Evolutionary conservation across 495 filamentous ascomycete species (phyloP), one percentile per base, ranked within the genome.

Genomic region (Neurospora sp.): DNA sequence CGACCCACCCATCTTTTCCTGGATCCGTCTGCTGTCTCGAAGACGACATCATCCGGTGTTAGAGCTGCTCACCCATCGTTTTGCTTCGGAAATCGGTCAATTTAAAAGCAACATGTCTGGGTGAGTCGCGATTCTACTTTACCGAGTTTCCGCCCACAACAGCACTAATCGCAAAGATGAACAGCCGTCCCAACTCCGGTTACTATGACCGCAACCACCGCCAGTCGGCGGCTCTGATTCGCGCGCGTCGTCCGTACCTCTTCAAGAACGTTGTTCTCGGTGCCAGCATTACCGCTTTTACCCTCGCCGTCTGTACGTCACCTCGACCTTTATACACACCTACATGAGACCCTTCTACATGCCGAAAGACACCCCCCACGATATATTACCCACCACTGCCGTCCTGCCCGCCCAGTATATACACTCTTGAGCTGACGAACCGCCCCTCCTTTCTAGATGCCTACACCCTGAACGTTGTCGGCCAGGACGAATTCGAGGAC

Each of bases 401-500:
- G 53, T 66, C 27, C 53, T 35, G 14, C 22, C 27, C 53, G 31
- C 27, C 53, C 6, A 66, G 27, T 35, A 11, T 12, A 53, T 12
- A 66, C 12, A 31, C 31, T 9, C 11, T 9, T 4, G 48, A 39
- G 44, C 70, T 73, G 48, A 76, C 66, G 40, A 68, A 10, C 31
- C 20, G 16, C 18, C n/a, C n/a, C 37, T 69, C 16, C 41, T 68
- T 71, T 71, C 73, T 35, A 99, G 96, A 97, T 79, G 83, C 89
- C 70, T 98, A 91, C 82, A 98, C 96, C 10, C 92, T 99, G 79
- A 86, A 84, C 70, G 94, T 92, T 35, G 90, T 99, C 78, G 91
- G 94, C 42, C 96, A 98, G 83, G 96, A 99, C 81, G 94, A 99
- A 74, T 99, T 99, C 87, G 93, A 95, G 76, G 96, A 99, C 79